Percentiles rank a stretch among this genome's conserved stretches.
Evolutionary conservation across 2,329 filamentous ascomycete species (phyloP).

Genomic region (Ceratocystiopsis minuta): DNA sequence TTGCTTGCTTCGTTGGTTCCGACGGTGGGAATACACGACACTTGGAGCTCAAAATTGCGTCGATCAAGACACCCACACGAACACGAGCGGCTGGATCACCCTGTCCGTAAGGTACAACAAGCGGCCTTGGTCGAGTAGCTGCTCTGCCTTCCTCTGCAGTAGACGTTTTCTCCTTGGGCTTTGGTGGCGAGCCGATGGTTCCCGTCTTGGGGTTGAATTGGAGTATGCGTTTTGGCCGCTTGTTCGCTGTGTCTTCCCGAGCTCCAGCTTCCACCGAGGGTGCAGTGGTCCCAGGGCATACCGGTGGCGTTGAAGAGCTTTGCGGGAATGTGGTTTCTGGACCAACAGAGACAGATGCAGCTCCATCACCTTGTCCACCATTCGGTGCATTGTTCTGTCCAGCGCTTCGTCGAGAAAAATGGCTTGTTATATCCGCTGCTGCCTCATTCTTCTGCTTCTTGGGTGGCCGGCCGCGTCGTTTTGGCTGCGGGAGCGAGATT

Average conservation of each 20-base stretch:
- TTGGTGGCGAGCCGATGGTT: slow-evolving; percentile 43
- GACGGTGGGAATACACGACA: background rate
- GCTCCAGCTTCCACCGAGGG: too few species aligned
- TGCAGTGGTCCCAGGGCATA: too few species aligned
- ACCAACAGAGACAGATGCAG: too few species aligned
- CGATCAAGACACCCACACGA: slow-evolving; percentile 5
- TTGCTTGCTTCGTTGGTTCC: too few species aligned
- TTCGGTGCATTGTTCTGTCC: too few species aligned
- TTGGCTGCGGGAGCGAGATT: background rate
- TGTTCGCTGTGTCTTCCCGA: too few species aligned
- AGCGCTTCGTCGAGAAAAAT: too few species aligned
- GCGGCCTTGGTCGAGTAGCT: slow-evolving; percentile 36
- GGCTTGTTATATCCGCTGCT: background rate
- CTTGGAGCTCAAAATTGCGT: background rate
- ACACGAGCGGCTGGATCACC: background rate
- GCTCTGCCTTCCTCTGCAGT: slow-evolving; percentile 42
- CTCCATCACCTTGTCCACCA: too few species aligned
- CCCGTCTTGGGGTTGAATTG: slow-evolving; percentile 42
- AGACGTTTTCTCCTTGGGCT: slow-evolving; percentile 30
- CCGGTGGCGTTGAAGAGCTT: too few species aligned
- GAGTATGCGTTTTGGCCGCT: slow-evolving; percentile 29
- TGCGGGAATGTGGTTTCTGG: too few species aligned
- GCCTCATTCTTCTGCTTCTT: slow-evolving; percentile 12
- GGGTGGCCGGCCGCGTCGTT: slow-evolving; percentile 10
- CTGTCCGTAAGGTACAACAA: slow-evolving; percentile 3